A percentile compares a stretch with the other conserved stretches of the same genome.
These are phyloP conservation scores for Salix exigua DNA, from an alignment of 345 rosid genomes.

Conservation along the genomic window DNA sequence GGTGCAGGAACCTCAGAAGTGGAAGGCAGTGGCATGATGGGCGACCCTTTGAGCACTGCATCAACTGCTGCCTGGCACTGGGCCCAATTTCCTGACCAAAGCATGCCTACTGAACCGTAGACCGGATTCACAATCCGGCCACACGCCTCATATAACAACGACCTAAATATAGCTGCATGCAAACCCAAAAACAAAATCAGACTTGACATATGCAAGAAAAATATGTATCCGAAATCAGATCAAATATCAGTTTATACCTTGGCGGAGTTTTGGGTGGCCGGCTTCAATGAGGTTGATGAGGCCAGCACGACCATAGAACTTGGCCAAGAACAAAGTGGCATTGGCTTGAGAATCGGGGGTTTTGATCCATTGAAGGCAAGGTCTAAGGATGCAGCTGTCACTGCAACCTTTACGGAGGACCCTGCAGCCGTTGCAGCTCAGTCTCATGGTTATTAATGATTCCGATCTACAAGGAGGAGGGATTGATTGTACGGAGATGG, in stretches of 20 bases:
- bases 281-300: conserved; percentile 26
- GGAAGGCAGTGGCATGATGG: conserved; percentile 29
- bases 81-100: conserved; percentile 27
- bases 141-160: conserved; percentile 24
- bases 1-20: conserved; percentile 20
- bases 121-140: conserved; percentile 28
- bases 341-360: conserved; percentile 26
- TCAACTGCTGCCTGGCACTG: conserved; percentile 40
- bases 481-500: neutral
- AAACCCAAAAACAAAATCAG: neutral
- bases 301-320: conserved; percentile 30
- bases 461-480: neutral
- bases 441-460: conserved; percentile 3
- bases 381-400: conserved; percentile 22
- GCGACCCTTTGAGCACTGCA: conserved; percentile 45
- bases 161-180: conserved; percentile 21
- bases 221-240: neutral
- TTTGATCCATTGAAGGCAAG: conserved; percentile 26
- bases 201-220: neutral
- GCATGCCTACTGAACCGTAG: conserved; percentile 19
- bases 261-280: conserved; percentile 20
- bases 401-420: conserved; percentile 26
- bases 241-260: neutral
- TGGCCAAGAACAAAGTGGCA: conserved; percentile 31
- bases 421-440: conserved; percentile 31